These are phyloP conservation scores for Fusarium nurragi DNA, from an alignment of 2,329 filamentous ascomycete genomes.

Conservation along the genomic window DNA sequence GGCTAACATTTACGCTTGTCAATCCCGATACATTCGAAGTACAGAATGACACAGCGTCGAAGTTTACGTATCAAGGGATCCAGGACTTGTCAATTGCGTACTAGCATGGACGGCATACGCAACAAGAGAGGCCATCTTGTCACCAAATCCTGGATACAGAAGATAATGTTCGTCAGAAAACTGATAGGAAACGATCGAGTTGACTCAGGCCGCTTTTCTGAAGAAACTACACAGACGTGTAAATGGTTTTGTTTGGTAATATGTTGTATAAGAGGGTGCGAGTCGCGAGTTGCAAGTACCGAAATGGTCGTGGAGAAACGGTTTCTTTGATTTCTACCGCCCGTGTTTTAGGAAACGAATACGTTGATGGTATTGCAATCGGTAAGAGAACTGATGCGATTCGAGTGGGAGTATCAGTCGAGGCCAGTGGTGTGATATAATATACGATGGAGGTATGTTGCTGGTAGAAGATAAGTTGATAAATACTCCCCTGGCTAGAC, in stretches of 20 bases:
- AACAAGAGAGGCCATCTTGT: neutral
- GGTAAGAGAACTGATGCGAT: accelerated
- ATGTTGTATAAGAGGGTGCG: neutral
- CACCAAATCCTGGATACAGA: neutral
- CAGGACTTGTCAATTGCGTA: neutral
- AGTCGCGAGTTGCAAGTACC: neutral
- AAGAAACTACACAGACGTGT: neutral
- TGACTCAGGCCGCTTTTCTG: neutral
- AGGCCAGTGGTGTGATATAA: neutral
- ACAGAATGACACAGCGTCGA: neutral
- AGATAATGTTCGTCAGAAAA: neutral
- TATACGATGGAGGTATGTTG: neutral
- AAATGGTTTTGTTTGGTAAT: neutral
- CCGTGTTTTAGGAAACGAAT: neutral
- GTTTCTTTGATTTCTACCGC: constrained; percentile 16
- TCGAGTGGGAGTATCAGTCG: neutral
- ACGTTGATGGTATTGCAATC: neutral
- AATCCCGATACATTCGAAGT: neutral
- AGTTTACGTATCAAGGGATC: neutral
- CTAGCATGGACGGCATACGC: neutral
- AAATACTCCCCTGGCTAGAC: neutral
- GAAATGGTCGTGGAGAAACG: neutral
- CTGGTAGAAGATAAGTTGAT: neutral
- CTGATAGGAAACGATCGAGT: neutral
- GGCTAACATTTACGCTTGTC: neutral